These are phyloP conservation scores for Hymenoscyphus linearis DNA, from an alignment of 2,329 filamentous ascomycete genomes.

Conservation along the genomic window DNA sequence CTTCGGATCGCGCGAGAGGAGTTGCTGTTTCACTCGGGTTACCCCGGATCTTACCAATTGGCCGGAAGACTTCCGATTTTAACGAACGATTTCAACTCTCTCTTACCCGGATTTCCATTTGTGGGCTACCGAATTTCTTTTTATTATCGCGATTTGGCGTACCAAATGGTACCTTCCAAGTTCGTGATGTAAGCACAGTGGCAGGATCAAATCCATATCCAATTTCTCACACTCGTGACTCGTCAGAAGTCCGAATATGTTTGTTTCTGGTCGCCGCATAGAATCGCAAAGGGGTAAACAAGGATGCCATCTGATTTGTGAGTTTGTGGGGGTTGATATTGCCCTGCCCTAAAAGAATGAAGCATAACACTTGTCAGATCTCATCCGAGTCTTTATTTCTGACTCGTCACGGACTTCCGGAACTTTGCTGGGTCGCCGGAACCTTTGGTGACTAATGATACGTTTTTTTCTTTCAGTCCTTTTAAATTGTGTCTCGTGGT, in stretches of 20 bases:
- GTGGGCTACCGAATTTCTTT: not conserved
- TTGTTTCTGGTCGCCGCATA: not conserved
- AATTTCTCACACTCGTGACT: not conserved
- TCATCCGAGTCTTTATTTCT: not conserved
- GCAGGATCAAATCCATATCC: not conserved
- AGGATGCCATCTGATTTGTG: not conserved
- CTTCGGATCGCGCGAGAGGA: not conserved
- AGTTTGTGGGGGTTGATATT: not conserved
- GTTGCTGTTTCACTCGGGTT: not conserved
- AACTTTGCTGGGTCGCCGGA: not conserved
- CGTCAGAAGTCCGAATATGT: not conserved
- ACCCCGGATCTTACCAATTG: not conserved
- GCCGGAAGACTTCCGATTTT: not conserved
- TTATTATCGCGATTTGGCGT: not conserved
- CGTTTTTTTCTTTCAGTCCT: not conserved
- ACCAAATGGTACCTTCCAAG: not conserved
- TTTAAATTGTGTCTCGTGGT: not conserved
- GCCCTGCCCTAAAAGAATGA: not conserved
- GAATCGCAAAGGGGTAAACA: not conserved
- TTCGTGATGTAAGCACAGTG: not conserved
- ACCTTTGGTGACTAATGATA: not conserved
- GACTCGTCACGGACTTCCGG: not conserved
- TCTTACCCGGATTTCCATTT: not conserved
- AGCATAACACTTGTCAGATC: not conserved
- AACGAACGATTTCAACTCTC: not conserved